A percentile compares a stretch with the other conserved stretches of the same genome.
Evolutionary conservation across 2,329 filamentous ascomycete species (phyloP).

Genomic region (Neofusicoccum ribis): DNA sequence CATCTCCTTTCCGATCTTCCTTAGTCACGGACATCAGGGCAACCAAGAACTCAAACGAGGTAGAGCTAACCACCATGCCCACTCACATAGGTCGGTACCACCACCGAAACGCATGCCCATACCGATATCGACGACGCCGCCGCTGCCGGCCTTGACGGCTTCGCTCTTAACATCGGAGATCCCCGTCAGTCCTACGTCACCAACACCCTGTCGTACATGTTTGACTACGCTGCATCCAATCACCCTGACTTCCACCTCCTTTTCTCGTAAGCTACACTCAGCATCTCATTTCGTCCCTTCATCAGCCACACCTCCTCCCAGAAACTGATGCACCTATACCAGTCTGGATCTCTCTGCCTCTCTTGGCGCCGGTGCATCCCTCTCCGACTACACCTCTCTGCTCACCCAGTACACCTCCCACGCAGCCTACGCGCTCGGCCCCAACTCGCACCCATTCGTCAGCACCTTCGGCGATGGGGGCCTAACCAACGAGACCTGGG

Average conservation of each 20-base stretch:
- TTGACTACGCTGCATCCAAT: background rate
- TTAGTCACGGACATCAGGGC: too few relatives aligned
- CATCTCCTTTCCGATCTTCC: background rate
- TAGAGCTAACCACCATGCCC: background rate
- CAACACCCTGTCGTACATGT: background rate
- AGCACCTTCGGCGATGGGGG: slow-evolving; percentile 32
- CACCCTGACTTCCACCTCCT: background rate
- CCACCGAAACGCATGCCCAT: background rate
- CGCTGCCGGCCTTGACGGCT: background rate
- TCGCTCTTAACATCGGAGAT: slow-evolving; percentile 12
- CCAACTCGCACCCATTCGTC: slow-evolving; percentile 32
- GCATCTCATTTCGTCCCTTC: background rate
- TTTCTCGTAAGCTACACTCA: background rate
- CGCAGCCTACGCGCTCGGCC: slow-evolving; percentile 17
- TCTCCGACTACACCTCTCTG: background rate
- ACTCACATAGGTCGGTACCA: background rate
- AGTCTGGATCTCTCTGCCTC: slow-evolving; percentile 2
- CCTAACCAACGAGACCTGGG: slow-evolving; percentile 28
- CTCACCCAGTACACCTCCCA: background rate
- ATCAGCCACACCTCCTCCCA: background rate
- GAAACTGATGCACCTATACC: background rate
- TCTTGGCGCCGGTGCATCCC: background rate
- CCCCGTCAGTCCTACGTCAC: background rate
- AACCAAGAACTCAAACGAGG: too few relatives aligned
- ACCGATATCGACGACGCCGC: slow-evolving; percentile 3